Evolutionary conservation across 768 basidiomycete species (phyloP).

Genomic region (Tremella mesenterica): DNA sequence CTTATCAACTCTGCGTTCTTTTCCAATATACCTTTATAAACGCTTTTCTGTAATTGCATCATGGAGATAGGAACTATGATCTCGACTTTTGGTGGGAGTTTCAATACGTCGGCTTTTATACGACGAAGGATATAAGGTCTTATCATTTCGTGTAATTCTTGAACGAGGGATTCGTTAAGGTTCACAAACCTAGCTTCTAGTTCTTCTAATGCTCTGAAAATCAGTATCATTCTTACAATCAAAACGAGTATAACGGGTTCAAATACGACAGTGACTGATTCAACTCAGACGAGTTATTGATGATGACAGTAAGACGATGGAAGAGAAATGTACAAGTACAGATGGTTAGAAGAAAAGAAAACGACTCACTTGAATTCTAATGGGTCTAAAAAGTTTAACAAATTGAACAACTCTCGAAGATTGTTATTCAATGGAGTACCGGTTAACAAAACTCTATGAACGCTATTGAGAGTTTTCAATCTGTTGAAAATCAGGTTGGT

Average conservation of each 20-base stretch:
- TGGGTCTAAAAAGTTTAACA: constrained; percentile 77
- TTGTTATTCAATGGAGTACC: constrained; percentile 98
- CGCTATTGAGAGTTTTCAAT: constrained; percentile 65
- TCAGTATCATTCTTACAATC: background rate
- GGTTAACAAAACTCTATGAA: constrained; percentile 81
- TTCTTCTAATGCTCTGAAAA: constrained; percentile 60
- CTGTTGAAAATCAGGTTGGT: constrained; percentile 68
- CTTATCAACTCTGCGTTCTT: constrained; percentile 35
- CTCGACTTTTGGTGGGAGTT: constrained; percentile 65
- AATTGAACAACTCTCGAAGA: constrained; percentile 87
- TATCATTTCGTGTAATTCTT: constrained; percentile 66
- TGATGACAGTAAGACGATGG: no score
- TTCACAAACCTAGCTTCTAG: constrained; percentile 65
- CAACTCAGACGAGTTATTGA: background rate
- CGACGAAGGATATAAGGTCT: constrained; percentile 85
- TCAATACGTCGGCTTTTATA: constrained; percentile 83
- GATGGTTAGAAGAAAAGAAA: background rate
- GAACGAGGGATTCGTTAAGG: constrained; percentile 69
- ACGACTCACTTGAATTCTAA: constrained; percentile 31
- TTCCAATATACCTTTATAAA: constrained; percentile 81
- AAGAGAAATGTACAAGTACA: no score
- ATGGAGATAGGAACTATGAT: constrained; percentile 72
- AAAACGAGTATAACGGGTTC: background rate
- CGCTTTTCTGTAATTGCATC: constrained; percentile 73
- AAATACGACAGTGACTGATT: background rate